Base-by-base conservation (phyloP, 257 asterid genomes). In the Solanum appendiculatum region DNA sequence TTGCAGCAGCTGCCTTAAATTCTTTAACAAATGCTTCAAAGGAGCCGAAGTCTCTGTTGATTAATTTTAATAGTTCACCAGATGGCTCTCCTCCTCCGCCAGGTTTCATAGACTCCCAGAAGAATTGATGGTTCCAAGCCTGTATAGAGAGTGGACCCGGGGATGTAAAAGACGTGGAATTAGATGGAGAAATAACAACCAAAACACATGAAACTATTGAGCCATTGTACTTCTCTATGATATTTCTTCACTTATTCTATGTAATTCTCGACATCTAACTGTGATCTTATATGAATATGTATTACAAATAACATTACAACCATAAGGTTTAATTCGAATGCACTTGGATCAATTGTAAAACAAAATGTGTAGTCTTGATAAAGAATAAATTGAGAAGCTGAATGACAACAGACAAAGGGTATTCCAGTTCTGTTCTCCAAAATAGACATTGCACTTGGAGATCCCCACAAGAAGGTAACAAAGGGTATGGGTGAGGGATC, bases 51-150 rank as follows among this genome's bases (percentile, higher is more conserved):
- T 97, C 99, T 90, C 98, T 94, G 85, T 91, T 91, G 88, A 97
- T 94, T 78, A 95, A 91, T 64, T 90, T 90, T 40, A 94, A 75
- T 89, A 97, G 93, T 80, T 93, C 97, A 60, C 96, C 95, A 5
- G 98, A 90, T 73, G 98, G 98, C 89, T 90, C 58, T 70, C 99
- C 98, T 91, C 98, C 99, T 66, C 99, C 99, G 75, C 96, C 93
- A 16, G 98, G 99, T 87, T 92, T 94, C 95, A 97, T 95, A 3
- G 99, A 97, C 89, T 93, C 98, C 99, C 98, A 97, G 91, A 95
- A 95, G 90, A 97, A 97, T 23, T 92, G 95, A 84, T 97, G 99
- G 90, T 95, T 97, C 99, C 99, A 97, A 29, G 89, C 95, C 98
- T 97, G 87, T 29, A 75, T 54, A 90, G 39, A 63, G 44, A 86